Base-by-base conservation (phyloP, 78 protist species). In the Pigoraptor vietnamica region DNA sequence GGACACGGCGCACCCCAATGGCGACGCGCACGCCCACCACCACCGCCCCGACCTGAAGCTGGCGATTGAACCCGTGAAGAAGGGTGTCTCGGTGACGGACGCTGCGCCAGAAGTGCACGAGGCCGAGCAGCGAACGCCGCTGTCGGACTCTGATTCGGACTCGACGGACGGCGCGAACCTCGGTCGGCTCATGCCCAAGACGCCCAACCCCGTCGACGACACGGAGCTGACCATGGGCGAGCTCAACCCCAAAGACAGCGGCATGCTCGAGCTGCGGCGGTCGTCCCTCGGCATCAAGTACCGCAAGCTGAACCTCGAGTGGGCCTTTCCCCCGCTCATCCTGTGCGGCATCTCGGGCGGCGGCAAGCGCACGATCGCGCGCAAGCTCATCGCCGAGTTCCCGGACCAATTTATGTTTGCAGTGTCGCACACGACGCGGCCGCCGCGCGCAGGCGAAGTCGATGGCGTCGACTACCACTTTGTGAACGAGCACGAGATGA, bases 341-440 rank as follows among this genome's bases (percentile, higher is more conserved):
- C 32, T 32, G n/a, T 32, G 14, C 24, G 36, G 87, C 24, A 83
- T 83, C 14, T 25, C 87, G 37, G 87, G 32, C 36, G 87, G 36
- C 1, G 38, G 14, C 36, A 10, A 9, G 87, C 87, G 32, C 38
- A 32, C 32, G 23, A 2, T 83, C 36, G 23, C 87, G 1, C 14
- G 32, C 35, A 34, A 33, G 67, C 14, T 48, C 29, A 48, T 48
- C 14, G 67, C 67, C 6, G 67, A 48, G 14, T 48, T 48, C 67
- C 67, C 67, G 29, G 67, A 48, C 14, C 36, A 83, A 10, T 83
- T 83, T 83, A 32, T 83, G 38, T 32, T 25, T 32, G 87, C 87
- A 0, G 94, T 96, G 25, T 93, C 96, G 24, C 93, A 91, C 93
- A 95, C 97, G 6, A 95, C 97, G 29, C 92, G 97, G 0, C 86